phyloP scores from a whole-genome alignment of 1,139 yeast species.

The Geotrichum citri-aurantii region DNA sequence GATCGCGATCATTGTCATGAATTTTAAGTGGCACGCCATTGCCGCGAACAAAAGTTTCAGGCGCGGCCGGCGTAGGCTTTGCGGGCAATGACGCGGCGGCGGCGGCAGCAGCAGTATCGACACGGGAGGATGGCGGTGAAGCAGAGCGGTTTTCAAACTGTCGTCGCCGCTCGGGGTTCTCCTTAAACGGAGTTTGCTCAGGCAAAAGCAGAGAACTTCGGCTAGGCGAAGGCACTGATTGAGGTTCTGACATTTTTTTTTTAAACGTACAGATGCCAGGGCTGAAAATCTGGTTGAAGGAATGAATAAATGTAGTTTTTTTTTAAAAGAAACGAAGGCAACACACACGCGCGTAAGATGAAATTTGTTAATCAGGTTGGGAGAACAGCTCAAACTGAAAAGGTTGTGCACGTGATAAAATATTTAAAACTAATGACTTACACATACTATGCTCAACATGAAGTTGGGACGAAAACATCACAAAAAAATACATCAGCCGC shows the following conservation, averaged over 20 bases:
- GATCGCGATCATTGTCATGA: conserved; percentile 27
- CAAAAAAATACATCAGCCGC: background rate
- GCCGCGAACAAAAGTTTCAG: background rate
- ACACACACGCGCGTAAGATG: background rate
- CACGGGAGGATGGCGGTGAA: background rate
- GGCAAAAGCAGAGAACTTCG: background rate
- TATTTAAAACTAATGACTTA: background rate
- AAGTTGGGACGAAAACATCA: background rate
- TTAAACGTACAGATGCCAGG: background rate
- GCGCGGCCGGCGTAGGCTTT: background rate
- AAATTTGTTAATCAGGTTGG: background rate
- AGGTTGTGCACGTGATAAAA: background rate
- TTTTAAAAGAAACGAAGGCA: background rate
- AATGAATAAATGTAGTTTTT: background rate
- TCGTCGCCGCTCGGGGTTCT: conserved; percentile 5
- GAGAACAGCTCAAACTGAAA: background rate
- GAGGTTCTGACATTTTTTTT: background rate
- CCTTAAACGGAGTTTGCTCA: background rate
- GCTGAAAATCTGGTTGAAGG: background rate
- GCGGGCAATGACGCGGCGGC: background rate
- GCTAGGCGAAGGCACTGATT: background rate
- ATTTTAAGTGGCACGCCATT: conserved; percentile 4
- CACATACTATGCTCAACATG: no score
- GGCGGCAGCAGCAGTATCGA: no score
- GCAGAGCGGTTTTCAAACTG: conserved; percentile 1